Evolutionary conservation across 108 stramenopile species (phyloP).

Genomic region (Fragilaria crotonensis): DNA sequence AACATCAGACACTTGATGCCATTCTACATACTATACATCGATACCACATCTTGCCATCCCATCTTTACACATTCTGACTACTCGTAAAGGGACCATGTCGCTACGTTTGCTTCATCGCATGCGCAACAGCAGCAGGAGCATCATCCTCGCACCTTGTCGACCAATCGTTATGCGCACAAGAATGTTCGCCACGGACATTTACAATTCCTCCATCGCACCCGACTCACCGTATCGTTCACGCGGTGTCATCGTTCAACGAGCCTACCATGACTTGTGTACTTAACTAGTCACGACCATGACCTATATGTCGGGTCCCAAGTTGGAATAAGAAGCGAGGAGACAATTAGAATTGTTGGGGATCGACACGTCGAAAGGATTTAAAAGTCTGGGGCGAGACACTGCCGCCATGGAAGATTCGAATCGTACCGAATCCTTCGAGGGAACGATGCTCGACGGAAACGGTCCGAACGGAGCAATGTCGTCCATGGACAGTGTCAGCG

Average conservation of each 20-base stretch:
- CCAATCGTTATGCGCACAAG: too few species aligned
- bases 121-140: too few species aligned
- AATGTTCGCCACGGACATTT: too few species aligned
- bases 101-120: too few species aligned
- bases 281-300: slow-evolving; percentile 62
- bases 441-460: neutral
- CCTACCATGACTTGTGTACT: slow-evolving; percentile 49
- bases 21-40: too few species aligned
- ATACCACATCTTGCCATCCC: too few species aligned
- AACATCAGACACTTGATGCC: too few species aligned
- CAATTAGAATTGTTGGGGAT: slow-evolving; percentile 54
- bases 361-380: slow-evolving; percentile 44
- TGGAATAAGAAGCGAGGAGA: slow-evolving; percentile 58
- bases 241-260: slow-evolving; percentile 44
- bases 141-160: too few species aligned
- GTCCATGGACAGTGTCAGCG: neutral
- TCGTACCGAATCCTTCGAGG: too few species aligned
- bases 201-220: slow-evolving; percentile 53
- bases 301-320: slow-evolving; percentile 59
- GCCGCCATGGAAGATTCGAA: too few species aligned
- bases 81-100: too few species aligned
- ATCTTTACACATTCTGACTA: too few species aligned
- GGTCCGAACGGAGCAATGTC: neutral
- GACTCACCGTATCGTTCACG: slow-evolving; percentile 38
- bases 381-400: slow-evolving; percentile 26